phyloP scores from a whole-genome alignment of 2,329 filamentous ascomycete genomes.

The Trichoderma sp. region DNA sequence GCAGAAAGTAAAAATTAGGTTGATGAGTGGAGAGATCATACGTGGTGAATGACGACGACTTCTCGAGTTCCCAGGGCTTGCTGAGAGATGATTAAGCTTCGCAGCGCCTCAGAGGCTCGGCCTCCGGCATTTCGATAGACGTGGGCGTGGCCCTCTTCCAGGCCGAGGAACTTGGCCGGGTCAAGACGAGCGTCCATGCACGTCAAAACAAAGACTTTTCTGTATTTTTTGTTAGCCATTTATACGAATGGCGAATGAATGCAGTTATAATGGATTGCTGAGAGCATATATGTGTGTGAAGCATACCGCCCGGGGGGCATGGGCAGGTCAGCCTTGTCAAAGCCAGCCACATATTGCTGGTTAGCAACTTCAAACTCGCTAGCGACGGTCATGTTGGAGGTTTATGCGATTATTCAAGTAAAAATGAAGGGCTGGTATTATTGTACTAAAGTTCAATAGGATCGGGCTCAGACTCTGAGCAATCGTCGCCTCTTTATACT shows the following conservation, averaged over 20 bases:
- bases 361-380: conserved; percentile 42
- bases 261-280: background rate
- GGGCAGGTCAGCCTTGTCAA: conserved; percentile 67
- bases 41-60: conserved; percentile 73
- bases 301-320: conserved; percentile 64
- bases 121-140: conserved; percentile 76
- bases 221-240: conserved; percentile 24
- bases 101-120: conserved; percentile 68
- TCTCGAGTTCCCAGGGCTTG: conserved; percentile 77
- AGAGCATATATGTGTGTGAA: background rate
- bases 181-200: conserved; percentile 83
- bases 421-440: background rate
- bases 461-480: background rate
- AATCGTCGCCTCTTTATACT: background rate
- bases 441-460: background rate
- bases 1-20: background rate
- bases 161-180: conserved; percentile 69
- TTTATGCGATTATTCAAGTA: background rate
- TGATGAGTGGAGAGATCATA: conserved; percentile 31
- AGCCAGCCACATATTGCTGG: conserved; percentile 63
- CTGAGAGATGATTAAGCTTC: conserved; percentile 77
- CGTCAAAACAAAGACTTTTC: conserved; percentile 56
- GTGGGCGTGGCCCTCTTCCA: conserved; percentile 75
- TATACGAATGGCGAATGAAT: background rate
- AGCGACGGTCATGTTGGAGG: conserved; percentile 31